Percentiles rank a stretch among this genome's conserved stretches.
Conservation (phyloP, 441 rosid genomes). For the Erodium texanum region DNA sequence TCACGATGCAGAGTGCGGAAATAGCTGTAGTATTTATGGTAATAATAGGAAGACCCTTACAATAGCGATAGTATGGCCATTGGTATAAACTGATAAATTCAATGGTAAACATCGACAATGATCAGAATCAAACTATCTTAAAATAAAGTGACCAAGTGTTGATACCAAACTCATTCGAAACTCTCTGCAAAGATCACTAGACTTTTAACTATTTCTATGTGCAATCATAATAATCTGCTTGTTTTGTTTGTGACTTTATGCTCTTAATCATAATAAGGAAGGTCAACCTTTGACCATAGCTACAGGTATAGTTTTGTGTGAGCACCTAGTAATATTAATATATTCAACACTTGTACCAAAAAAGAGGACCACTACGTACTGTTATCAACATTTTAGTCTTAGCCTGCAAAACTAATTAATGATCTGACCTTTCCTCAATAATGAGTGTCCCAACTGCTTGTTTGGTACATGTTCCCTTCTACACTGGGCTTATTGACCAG, state of each 20-base stretch:
- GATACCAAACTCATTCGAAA: neutral
- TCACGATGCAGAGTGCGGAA: neutral
- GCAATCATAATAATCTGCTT: neutral
- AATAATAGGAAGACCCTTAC: neutral
- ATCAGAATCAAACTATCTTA: neutral
- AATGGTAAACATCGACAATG: neutral
- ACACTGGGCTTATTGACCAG: conserved; percentile 3
- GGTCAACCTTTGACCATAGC: neutral
- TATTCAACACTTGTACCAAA: neutral
- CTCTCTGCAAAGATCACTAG: neutral
- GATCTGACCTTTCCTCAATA: neutral
- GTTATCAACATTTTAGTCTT: neutral
- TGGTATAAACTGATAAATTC: neutral
- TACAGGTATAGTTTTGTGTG: neutral
- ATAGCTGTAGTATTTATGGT: neutral
- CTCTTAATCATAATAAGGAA: neutral
- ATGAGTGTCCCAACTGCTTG: neutral
- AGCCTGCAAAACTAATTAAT: conserved; percentile 2
- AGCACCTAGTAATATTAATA: neutral
- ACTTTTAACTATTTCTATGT: neutral
- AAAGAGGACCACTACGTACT: neutral
- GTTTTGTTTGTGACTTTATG: neutral
- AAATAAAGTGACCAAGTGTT: neutral
- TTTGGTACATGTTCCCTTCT: conserved; percentile 7
- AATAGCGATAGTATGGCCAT: too few species aligned